A percentile compares a stretch with the other conserved stretches of the same genome.
Conservation (phyloP, 345 rosid genomes). For the Aquilaria yunnanensis region DNA sequence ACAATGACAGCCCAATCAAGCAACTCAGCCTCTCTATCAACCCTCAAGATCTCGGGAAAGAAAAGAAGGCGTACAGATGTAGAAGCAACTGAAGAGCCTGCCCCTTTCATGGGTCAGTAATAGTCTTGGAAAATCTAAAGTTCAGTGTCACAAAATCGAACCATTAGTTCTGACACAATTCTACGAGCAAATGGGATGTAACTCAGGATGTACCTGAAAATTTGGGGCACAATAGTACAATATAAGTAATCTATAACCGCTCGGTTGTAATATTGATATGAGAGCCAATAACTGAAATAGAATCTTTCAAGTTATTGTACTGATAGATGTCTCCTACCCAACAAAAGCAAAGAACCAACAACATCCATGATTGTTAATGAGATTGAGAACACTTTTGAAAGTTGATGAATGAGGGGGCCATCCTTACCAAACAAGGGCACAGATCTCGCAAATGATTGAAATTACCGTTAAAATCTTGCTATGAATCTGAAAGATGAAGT, state of each 20-base stretch:
- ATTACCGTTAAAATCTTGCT: slow-evolving; percentile 68
- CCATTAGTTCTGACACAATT: slow-evolving; percentile 70
- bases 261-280: background rate
- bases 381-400: too few species aligned
- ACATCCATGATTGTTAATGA: background rate
- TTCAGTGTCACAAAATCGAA: slow-evolving; percentile 85
- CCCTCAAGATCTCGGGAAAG: too few species aligned
- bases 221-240: slow-evolving; percentile 12
- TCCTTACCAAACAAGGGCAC: slow-evolving; percentile 84
- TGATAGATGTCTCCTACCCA: background rate
- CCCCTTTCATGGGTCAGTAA: too few species aligned
- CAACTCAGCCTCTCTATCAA: too few species aligned
- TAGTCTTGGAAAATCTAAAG: slow-evolving; percentile 22
- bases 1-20: too few species aligned
- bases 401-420: slow-evolving; percentile 4
- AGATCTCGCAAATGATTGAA: slow-evolving; percentile 76
- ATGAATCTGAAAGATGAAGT: slow-evolving; percentile 56
- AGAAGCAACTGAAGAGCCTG: background rate
- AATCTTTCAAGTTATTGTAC: background rate
- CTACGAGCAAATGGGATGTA: slow-evolving; percentile 86
- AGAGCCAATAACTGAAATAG: background rate
- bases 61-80: too few species aligned
- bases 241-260: background rate
- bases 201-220: slow-evolving; percentile 87
- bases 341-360: background rate